Percentiles rank a stretch among this genome's conserved stretches.
phyloP scores from a whole-genome alignment of 257 asterid species.

The Gentiana macrophylla region DNA sequence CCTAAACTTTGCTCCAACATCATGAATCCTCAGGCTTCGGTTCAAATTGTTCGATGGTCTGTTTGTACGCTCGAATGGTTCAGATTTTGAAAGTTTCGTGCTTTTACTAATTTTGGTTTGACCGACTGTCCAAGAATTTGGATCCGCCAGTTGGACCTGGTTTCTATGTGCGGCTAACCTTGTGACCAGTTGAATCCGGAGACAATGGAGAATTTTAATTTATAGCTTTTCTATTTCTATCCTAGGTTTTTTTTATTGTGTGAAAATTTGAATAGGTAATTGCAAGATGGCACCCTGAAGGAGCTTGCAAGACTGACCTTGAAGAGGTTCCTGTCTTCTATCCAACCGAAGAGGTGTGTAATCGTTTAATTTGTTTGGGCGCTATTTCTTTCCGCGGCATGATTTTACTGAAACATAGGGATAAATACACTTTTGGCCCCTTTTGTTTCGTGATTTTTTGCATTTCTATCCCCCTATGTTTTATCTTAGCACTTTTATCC shows the following conservation, averaged over 20 bases:
- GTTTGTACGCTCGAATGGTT: no score
- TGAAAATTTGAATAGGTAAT: constrained; percentile 47
- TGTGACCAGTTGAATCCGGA: not conserved
- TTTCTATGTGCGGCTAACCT: not conserved
- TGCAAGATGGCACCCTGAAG: constrained; percentile 86
- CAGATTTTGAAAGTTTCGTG: no score
- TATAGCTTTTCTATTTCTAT: not conserved
- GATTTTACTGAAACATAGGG: not conserved
- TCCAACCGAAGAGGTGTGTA: constrained; percentile 88
- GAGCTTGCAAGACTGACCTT: constrained; percentile 63
- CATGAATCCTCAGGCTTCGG: no score
- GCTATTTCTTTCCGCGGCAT: constrained; percentile 1
- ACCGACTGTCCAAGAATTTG: no score
- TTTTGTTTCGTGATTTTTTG: no score
- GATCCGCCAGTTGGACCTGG: no score
- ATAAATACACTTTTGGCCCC: no score
- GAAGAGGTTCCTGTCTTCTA: constrained; percentile 84
- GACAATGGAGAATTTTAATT: not conserved
- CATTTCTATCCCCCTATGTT: no score
- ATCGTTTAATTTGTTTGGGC: not conserved
- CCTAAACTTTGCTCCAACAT: no score
- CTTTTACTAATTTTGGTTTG: no score
- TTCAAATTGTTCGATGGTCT: no score
- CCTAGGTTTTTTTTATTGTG: constrained; percentile 7
- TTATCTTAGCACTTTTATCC: no score